phyloP scores from a whole-genome alignment of 2,329 filamentous ascomycete species.

The Fonsecaea erecta region DNA sequence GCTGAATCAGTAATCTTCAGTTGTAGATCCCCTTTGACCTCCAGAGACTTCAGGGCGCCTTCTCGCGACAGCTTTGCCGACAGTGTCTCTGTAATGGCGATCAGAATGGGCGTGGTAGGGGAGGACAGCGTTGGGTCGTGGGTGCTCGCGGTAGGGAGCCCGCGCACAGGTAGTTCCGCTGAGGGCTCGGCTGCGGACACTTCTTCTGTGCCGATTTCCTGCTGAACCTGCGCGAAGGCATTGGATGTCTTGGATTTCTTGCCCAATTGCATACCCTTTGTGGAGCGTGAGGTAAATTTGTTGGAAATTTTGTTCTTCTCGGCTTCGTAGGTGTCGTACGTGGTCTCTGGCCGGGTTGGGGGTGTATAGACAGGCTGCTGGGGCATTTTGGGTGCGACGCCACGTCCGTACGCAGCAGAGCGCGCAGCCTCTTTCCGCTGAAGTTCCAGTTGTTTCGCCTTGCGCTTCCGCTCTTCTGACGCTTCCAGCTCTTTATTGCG shows the following conservation, averaged over 20 bases:
- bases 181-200: constrained; percentile 38
- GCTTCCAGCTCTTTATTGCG: constrained; percentile 99
- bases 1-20: constrained; percentile 86
- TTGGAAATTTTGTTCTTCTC: constrained; percentile 92
- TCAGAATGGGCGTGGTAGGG: constrained; percentile 82
- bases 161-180: constrained; percentile 58
- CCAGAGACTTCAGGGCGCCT: constrained; percentile 81
- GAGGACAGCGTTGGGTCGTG: constrained; percentile 58
- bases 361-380: constrained; percentile 89
- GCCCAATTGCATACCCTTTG: constrained; percentile 98
- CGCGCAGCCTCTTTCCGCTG: constrained; percentile 95
- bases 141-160: constrained; percentile 45
- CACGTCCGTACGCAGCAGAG: constrained; percentile 61
- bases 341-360: constrained; percentile 70
- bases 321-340: constrained; percentile 89
- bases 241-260: constrained; percentile 98
- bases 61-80: constrained; percentile 87
- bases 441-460: constrained; percentile 98
- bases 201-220: constrained; percentile 81
- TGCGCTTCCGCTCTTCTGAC: constrained; percentile 95
- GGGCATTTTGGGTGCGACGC: constrained; percentile 71
- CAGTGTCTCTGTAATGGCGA: constrained; percentile 88
- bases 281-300: constrained; percentile 69
- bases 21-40: constrained; percentile 89
- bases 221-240: constrained; percentile 94